Base-by-base conservation (phyloP, 2,329 filamentous ascomycete genomes). In the Diaporthe australafricana region DNA sequence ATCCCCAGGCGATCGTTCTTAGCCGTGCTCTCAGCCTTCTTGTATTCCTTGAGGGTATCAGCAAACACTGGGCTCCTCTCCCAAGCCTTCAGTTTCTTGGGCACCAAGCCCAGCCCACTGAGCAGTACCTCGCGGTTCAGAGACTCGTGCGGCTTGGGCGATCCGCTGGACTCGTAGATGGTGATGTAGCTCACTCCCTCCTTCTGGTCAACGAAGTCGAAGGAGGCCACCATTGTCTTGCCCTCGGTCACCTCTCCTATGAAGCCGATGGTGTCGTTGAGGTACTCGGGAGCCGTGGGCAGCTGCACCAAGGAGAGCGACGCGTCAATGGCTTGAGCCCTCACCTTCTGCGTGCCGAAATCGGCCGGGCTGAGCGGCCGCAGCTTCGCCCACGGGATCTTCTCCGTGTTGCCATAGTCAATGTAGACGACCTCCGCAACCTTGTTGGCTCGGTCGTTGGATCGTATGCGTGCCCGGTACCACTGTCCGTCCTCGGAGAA, bases 391-490 rank as follows among this genome's bases (percentile, higher is more conserved):
- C 96, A 99, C 0, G 95, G 90, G 71, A 97, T 87, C 79, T 91
- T 92, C 83, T 99, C 96, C 70, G 90, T 92, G 87, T 99, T 99
- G 77, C 96, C 96, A 82, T 97, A 99, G 85, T 99, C 96, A 74
- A 99, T 90, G 83, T 98, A 99, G 56, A 97, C 85, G 32, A 99
- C 92, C 82, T 99, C 96, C 30, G 95, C 92, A 77, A 93, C 91
- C 88, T 96, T 94, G 78, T 92, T 92, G 11, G 95, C 89, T 74
- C 96, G 94, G 84, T 99, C 96, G 83, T 98, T 98, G 80, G 95
- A 91, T 74, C 95, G 92, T 74, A 99, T 91, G 74, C 92, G 93
- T 40, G 94, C 96, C 74, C 96, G 94, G 86, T 99, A 99, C 96
- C 96, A 99, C 77, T 96, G 91, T 72, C 92, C 90, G 80, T 99